Evolutionary conservation across 306 rosid species (phyloP).

Genomic region (Trifolium repens): DNA sequence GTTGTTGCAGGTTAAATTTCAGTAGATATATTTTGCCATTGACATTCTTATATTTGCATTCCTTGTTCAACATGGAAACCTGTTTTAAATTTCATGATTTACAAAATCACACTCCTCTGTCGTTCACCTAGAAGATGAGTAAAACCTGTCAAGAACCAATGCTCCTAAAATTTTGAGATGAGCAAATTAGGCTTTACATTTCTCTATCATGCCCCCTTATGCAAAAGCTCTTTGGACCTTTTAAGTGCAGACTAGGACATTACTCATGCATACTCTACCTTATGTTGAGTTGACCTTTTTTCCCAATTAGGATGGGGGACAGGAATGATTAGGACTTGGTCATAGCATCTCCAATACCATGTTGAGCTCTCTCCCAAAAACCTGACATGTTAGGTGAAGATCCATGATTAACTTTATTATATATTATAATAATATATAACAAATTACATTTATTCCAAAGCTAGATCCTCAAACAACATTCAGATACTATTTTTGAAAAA

Average conservation of each 20-base stretch:
- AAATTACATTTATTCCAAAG: background rate
- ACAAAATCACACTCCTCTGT: background rate
- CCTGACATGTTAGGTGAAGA: background rate
- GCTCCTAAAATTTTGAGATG: slow-evolving; percentile 1
- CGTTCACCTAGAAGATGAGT: slow-evolving; percentile 23
- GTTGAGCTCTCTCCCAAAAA: background rate
- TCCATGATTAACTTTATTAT: background rate
- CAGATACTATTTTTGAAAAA: background rate
- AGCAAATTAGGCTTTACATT: background rate
- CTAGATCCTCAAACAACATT: background rate
- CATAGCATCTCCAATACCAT: background rate
- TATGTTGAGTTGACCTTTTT: background rate
- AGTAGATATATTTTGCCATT: slow-evolving; percentile 12
- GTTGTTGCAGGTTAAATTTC: slow-evolving; percentile 78
- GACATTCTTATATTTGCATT: slow-evolving; percentile 23
- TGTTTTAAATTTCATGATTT: slow-evolving; percentile 13
- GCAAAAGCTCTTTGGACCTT: slow-evolving; percentile 23
- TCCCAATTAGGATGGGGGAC: background rate
- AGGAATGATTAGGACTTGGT: background rate
- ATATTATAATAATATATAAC: background rate
- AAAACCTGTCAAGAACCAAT: slow-evolving; percentile 14
- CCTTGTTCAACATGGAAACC: background rate
- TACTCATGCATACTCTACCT: background rate
- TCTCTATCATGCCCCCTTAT: background rate
- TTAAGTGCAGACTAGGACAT: background rate